Conservation (phyloP, 768 basidiomycete genomes). For the Candolleomyces eurysporus region DNA sequence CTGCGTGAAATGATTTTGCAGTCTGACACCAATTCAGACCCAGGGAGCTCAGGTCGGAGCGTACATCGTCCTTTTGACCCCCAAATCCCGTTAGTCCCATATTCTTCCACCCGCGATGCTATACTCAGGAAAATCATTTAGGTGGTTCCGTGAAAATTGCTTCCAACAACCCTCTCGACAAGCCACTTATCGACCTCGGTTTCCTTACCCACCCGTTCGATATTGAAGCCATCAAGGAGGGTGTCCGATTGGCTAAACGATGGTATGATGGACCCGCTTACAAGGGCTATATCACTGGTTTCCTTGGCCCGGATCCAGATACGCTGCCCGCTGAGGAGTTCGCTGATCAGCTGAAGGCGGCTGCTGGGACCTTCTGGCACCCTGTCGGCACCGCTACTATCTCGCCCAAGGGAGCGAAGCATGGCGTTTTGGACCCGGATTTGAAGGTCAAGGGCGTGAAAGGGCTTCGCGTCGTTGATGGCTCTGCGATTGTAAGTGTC, state of each 20-base stretch:
- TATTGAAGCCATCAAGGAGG: constrained; percentile 3
- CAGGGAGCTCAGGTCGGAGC: background rate
- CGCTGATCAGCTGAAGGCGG: too few relatives aligned
- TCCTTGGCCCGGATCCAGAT: background rate
- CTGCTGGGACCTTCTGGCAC: too few relatives aligned
- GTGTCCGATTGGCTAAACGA: background rate
- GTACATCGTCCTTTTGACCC: constrained; percentile 1
- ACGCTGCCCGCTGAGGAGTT: too few relatives aligned
- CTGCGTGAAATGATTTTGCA: too few relatives aligned
- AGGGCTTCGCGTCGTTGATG: too few relatives aligned
- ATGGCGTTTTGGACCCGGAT: too few relatives aligned
- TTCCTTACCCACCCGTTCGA: constrained; percentile 5
- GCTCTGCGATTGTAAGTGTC: too few relatives aligned
- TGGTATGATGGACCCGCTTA: too few relatives aligned
- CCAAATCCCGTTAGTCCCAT: background rate
- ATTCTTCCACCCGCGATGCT: background rate
- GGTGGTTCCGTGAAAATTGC: constrained; percentile 10
- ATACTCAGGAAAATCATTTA: constrained; percentile 14
- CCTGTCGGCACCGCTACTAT: too few relatives aligned
- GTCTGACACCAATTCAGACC: too few relatives aligned
- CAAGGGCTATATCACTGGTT: constrained; percentile 5
- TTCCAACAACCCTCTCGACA: constrained; percentile 7
- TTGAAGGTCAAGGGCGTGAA: too few relatives aligned
- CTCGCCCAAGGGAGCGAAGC: too few relatives aligned
- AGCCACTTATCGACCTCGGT: constrained; percentile 7